Evolutionary conservation across 2,329 filamentous ascomycete genomes (phyloP).

Genomic region (Beauveria caledonica): DNA sequence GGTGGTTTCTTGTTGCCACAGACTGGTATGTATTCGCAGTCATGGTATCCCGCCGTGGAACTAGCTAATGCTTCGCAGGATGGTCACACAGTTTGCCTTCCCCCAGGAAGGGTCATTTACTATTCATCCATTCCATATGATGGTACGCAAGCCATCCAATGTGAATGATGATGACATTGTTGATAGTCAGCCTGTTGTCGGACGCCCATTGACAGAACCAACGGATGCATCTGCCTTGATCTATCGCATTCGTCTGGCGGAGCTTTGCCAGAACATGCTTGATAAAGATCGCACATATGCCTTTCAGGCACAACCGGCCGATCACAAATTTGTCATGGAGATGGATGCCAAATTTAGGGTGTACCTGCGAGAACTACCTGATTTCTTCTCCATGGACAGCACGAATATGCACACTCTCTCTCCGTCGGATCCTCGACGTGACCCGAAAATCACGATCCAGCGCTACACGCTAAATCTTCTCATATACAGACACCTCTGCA

Average conservation of each 20-base stretch:
- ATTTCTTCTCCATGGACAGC: slow-evolving; percentile 21
- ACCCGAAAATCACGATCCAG: slow-evolving; percentile 21
- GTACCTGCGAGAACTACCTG: slow-evolving; percentile 22
- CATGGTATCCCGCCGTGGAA: not conserved
- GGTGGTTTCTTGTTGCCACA: slow-evolving; percentile 35
- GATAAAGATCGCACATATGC: slow-evolving; percentile 23
- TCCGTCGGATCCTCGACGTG: slow-evolving; percentile 16
- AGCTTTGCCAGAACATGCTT: slow-evolving; percentile 27
- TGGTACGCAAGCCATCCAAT: slow-evolving; percentile 30
- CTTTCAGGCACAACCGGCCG: slow-evolving; percentile 21
- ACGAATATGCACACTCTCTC: slow-evolving; percentile 16
- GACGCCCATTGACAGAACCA: slow-evolving; percentile 22
- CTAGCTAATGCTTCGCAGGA: slow-evolving; percentile 18
- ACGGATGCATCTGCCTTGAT: slow-evolving; percentile 31
- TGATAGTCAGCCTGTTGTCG: slow-evolving; percentile 20
- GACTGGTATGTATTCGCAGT: slow-evolving; percentile 28
- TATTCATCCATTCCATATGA: slow-evolving; percentile 31
- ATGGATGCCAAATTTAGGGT: slow-evolving; percentile 24
- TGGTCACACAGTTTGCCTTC: slow-evolving; percentile 28
- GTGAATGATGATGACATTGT: slow-evolving; percentile 30
- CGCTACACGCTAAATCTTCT: slow-evolving; percentile 26
- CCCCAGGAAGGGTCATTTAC: slow-evolving; percentile 28
- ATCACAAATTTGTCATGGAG: slow-evolving; percentile 24
- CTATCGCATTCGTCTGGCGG: slow-evolving; percentile 29
- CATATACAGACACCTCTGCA: slow-evolving; percentile 26